Base-by-base conservation (phyloP, 108 stramenopile species). In the Parietichytrium sp. region DNA sequence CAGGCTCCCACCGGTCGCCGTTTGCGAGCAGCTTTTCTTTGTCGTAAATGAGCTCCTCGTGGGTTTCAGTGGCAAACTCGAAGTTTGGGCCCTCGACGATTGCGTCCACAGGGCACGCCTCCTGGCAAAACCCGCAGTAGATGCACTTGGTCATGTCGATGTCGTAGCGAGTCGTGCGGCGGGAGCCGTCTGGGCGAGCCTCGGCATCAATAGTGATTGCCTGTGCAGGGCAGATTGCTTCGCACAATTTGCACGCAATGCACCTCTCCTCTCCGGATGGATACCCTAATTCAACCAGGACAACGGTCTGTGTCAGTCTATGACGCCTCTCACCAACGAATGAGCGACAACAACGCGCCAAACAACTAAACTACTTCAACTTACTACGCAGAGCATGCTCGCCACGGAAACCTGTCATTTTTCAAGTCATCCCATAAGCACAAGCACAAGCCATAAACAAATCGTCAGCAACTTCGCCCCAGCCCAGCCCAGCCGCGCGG, bases 61-160 rank as follows among this genome's bases (percentile, higher is more conserved):
- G 96, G 18, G 97, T 97, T 83, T 99, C 98, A 3, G 97, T 97
- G 78, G 97, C 94, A 84, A 97, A 99, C 88, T 99, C 98, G 86
- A 94, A 99, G 92, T 99, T 99, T 81, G 98, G 98, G 72, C 97
- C 97, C 90, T 99, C 98, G 30, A 99, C 98, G 83, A 99, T 99
- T 80, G 98, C 98, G 88, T 99, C 98, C 31, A 98, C 95, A 8
- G 96, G 96, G 78, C 95, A 96, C 7, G 95, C 95, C 82, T 98
- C 97, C 90, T 96, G 96, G 87, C 98, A 99, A 85, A 94, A 99
- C 81, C 98, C 98, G 84, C 98, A 99, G 88, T 96, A 99, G 82
- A 99, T 99, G 84, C 98, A 99, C 91, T 99, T 99, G 83, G 97
- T 97, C 98, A 99, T 99, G 88, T 99, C 98, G 87, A 99, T 99